Evolutionary conservation across 768 basidiomycete genomes (phyloP).

Genomic region (Fomitopsis serialis): DNA sequence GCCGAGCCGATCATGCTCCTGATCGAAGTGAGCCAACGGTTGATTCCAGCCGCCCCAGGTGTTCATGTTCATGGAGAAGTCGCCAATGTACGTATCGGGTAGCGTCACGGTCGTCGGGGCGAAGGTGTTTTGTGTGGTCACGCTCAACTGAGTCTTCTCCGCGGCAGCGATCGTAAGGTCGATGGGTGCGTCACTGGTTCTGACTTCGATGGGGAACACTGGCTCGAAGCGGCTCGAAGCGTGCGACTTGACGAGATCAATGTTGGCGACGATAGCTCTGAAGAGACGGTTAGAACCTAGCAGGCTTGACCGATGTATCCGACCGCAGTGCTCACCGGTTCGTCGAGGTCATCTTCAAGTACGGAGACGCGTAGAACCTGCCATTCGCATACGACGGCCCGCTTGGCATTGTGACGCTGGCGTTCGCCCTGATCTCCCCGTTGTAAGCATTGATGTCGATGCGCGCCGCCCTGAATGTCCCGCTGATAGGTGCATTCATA

Average conservation of each 20-base stretch:
- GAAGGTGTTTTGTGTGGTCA: neutral
- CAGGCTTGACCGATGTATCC: no score
- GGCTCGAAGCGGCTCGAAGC: no score
- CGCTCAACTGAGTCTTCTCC: neutral
- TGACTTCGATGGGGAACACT: neutral
- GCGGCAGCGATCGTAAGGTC: neutral
- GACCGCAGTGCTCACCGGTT: neutral
- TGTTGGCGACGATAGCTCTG: neutral
- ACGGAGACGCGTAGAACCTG: neutral
- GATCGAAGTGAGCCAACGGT: neutral
- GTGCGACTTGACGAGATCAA: neutral
- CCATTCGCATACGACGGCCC: no score
- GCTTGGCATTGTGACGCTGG: neutral
- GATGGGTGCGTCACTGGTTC: neutral
- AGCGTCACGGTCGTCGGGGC: neutral
- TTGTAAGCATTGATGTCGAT: neutral
- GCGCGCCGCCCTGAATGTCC: neutral
- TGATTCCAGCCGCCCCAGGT: neutral
- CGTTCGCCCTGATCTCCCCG: neutral
- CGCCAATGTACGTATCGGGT: neutral
- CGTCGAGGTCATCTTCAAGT: neutral
- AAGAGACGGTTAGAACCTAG: no score
- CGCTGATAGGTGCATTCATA: neutral
- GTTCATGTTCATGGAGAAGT: neutral
- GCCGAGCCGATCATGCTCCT: neutral